Percentiles rank a stretch among this genome's conserved stretches.
These are phyloP conservation scores for Miscanthus lutarioriparius DNA, from an alignment of 176 grass and related monocot species.

Conservation along the genomic window DNA sequence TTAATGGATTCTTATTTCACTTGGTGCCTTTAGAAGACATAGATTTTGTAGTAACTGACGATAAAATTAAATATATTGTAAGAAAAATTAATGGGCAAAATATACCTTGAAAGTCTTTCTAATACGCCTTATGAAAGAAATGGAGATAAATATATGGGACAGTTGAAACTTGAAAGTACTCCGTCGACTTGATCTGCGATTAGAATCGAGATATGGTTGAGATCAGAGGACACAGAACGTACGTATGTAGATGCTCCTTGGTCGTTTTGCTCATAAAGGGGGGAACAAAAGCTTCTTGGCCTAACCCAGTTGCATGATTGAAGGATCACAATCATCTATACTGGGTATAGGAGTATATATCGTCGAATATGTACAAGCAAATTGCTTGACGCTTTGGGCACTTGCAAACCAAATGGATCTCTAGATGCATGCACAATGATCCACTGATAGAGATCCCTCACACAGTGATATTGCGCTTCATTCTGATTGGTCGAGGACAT, in stretches of 20 bases:
- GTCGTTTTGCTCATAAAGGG: background rate
- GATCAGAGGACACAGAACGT: background rate
- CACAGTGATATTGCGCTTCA: background rate
- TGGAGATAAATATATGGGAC: background rate
- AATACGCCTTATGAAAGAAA: no score
- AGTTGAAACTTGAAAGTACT: background rate
- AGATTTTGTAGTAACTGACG: no score
- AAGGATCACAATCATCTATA: background rate
- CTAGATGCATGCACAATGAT: conserved; percentile 28
- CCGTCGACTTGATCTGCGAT: background rate
- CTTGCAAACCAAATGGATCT: conserved; percentile 29
- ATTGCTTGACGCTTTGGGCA: background rate
- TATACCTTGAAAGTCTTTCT: no score
- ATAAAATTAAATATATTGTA: no score
- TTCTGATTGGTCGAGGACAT: conserved; percentile 26
- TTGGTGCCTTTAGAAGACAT: no score
- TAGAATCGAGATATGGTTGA: background rate
- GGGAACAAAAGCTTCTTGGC: background rate
- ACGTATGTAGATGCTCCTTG: background rate
- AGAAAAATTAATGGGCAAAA: no score
- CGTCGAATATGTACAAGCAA: conserved; percentile 1
- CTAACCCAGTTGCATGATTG: background rate
- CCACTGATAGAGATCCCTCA: conserved; percentile 14
- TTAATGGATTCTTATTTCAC: no score
- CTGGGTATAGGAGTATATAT: background rate